Evolutionary conservation across 441 rosid genomes (phyloP).

Genomic region (Capsella rubella): DNA sequence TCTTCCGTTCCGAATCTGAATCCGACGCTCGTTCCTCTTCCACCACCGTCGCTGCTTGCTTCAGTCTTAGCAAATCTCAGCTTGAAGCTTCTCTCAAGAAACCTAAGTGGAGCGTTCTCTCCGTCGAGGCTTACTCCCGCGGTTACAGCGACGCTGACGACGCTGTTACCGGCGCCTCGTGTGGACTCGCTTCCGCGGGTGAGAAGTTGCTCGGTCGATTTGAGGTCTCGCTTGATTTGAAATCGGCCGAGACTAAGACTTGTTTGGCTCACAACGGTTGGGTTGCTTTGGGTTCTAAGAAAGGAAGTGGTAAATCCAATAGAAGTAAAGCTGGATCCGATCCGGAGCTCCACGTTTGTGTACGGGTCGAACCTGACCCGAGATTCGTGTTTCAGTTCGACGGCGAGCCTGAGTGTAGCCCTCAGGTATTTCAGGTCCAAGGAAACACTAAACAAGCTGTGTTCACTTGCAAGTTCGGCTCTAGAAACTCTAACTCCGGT

Average conservation of each 20-base stretch:
- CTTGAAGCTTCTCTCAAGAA: slow-evolving; percentile 57
- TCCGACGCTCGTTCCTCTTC: slow-evolving; percentile 52
- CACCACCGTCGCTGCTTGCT: slow-evolving; percentile 61
- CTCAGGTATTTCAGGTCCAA: slow-evolving; percentile 88
- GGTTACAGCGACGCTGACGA: slow-evolving; percentile 48
- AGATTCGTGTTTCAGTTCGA: slow-evolving; percentile 96
- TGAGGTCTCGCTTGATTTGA: slow-evolving; percentile 70
- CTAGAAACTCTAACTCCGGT: slow-evolving; percentile 55
- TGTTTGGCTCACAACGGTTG: slow-evolving; percentile 75
- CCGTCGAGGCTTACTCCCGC: slow-evolving; percentile 58
- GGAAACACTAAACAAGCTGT: slow-evolving; percentile 87
- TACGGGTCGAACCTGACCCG: slow-evolving; percentile 86
- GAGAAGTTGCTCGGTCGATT: slow-evolving; percentile 75
- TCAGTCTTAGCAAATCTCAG: slow-evolving; percentile 68
- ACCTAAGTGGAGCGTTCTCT: slow-evolving; percentile 54
- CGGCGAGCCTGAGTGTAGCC: slow-evolving; percentile 96
- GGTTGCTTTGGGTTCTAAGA: slow-evolving; percentile 65
- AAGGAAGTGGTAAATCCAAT: slow-evolving; percentile 35
- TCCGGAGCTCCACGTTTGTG: slow-evolving; percentile 69
- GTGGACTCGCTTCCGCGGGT: slow-evolving; percentile 61
- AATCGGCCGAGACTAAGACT: slow-evolving; percentile 61
- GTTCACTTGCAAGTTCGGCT: slow-evolving; percentile 90
- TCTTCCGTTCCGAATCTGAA: slow-evolving; percentile 40
- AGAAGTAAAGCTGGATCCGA: slow-evolving; percentile 48
- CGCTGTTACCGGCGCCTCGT: slow-evolving; percentile 66